Evolutionary conservation across 2,329 filamentous ascomycete species (phyloP).

Genomic region (Botrytis cinerea): DNA sequence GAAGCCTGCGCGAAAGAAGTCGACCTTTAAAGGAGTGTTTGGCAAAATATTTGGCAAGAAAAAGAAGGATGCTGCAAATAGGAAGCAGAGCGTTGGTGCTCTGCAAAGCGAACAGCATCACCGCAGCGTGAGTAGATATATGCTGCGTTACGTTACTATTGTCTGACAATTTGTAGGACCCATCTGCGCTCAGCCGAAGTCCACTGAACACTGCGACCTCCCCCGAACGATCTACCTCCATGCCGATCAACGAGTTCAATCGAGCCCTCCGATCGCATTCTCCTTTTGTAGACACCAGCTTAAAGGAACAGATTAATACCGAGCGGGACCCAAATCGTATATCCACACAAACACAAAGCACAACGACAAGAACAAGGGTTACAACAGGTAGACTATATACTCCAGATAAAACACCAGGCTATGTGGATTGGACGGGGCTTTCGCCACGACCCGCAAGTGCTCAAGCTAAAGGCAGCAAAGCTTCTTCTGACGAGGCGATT

Average conservation of each 20-base stretch:
- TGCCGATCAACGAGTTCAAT: slow-evolving; percentile 62
- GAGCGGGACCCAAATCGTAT: slow-evolving; percentile 52
- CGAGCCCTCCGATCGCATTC: slow-evolving; percentile 63
- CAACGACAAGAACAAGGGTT: slow-evolving; percentile 42
- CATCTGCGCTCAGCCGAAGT: slow-evolving; percentile 43
- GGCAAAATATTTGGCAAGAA: slow-evolving; percentile 60
- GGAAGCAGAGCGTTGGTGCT: slow-evolving; percentile 22
- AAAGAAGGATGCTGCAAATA: slow-evolving; percentile 24
- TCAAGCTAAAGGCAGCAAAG: slow-evolving; percentile 52
- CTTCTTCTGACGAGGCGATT: slow-evolving; percentile 36
- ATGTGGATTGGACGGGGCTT: slow-evolving; percentile 53
- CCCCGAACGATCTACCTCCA: slow-evolving; percentile 56
- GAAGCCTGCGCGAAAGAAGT: slow-evolving; percentile 57
- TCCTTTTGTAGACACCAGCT: slow-evolving; percentile 56
- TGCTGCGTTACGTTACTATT: slow-evolving; percentile 19
- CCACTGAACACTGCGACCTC: slow-evolving; percentile 44
- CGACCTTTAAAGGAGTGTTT: slow-evolving; percentile 56
- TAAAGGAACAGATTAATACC: slow-evolving; percentile 45
- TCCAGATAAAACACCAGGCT: slow-evolving; percentile 45
- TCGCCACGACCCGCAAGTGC: slow-evolving; percentile 63
- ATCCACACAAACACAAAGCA: slow-evolving; percentile 48
- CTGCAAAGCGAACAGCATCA: slow-evolving; percentile 45
- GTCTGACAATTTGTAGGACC: slow-evolving; percentile 43
- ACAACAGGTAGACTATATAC: slow-evolving; percentile 47
- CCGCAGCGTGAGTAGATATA: slow-evolving; percentile 49